Conservation (phyloP, 78 protist species). For the Dictyostelium firmibasis region DNA sequence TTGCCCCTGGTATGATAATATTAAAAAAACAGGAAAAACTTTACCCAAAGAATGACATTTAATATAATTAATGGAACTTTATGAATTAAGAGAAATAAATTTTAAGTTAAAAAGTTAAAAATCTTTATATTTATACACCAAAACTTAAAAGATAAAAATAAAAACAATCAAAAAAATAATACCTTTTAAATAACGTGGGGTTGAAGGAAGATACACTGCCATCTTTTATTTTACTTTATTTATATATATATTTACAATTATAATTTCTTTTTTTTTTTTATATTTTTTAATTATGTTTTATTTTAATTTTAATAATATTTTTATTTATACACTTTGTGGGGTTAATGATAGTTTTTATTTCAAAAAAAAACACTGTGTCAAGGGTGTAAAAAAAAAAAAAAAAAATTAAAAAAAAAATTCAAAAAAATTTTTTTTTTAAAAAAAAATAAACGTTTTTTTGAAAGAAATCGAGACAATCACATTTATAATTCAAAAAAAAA, state of each 20-base stretch:
- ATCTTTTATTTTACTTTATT: not conserved
- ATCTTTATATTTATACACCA: not conserved
- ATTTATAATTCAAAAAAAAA: no score
- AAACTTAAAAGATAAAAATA: not conserved
- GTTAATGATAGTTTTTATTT: no score
- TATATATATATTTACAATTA: not conserved
- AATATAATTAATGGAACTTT: not conserved
- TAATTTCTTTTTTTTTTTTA: not conserved
- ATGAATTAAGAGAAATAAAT: not conserved
- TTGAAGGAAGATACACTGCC: not conserved
- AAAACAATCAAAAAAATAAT: not conserved
- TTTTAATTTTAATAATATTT: not conserved
- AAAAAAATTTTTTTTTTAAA: no score
- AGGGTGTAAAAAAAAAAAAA: no score
- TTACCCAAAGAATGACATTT: not conserved
- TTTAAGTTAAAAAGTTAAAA: not conserved
- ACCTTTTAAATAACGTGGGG: not conserved
- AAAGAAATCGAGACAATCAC: no score
- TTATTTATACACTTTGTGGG: not conserved
- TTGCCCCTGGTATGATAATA: not conserved
- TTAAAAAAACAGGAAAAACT: not conserved
- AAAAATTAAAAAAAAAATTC: no score
- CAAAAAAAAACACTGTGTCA: no score
- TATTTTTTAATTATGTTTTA: not conserved
- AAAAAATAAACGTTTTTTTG: no score